Evolutionary conservation across 306 rosid genomes (phyloP).

Genomic region (Styphnolobium japonicum): DNA sequence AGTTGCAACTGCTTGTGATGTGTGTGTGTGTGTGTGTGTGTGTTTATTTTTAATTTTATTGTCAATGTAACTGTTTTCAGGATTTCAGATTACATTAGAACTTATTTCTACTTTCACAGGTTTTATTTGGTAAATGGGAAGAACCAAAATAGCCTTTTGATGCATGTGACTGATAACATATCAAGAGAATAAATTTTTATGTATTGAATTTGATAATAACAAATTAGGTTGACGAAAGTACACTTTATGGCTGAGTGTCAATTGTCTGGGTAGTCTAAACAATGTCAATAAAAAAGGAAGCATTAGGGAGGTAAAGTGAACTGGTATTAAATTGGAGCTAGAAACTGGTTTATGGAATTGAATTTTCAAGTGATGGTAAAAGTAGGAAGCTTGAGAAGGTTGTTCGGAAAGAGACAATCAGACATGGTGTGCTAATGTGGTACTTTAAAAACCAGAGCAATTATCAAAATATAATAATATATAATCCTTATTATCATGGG

Average conservation of each 20-base stretch:
- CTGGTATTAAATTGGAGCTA: neutral
- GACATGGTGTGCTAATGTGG: neutral
- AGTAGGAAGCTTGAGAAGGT: neutral
- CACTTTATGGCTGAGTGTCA: neutral
- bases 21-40: too few relatives aligned
- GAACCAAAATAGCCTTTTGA: neutral
- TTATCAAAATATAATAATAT: neutral
- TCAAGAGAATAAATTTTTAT: neutral
- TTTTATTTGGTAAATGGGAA: neutral
- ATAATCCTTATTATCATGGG: neutral
- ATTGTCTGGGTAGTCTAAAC: neutral
- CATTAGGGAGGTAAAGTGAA: neutral
- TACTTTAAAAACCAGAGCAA: neutral
- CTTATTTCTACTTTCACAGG: neutral
- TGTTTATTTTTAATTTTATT: neutral
- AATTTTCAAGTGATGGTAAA: neutral
- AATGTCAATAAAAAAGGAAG: neutral
- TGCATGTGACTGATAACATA: neutral
- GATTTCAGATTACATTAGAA: neutral
- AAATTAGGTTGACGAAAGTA: neutral
- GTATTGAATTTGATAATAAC: neutral
- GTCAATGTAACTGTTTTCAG: neutral
- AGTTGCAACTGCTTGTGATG: neutral
- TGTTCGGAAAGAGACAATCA: neutral
- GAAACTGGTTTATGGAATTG: neutral